Base-by-base conservation (phyloP, 108 stramenopile species). In the Asterionellopsis glacialis region DNA sequence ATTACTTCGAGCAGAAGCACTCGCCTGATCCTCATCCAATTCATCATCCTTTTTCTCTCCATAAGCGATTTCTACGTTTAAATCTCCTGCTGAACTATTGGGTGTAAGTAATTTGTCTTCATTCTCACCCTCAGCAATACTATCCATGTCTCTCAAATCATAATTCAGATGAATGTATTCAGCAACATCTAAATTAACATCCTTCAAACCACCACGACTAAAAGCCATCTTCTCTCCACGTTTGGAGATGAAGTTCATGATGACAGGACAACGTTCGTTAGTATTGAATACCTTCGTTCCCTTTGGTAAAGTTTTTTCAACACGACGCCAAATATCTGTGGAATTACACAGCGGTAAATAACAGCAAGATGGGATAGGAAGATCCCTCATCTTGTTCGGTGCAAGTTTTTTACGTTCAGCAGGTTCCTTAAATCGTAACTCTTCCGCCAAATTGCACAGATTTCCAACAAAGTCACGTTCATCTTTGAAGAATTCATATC, bases 211-310 rank as follows among this genome's bases (percentile, higher is more conserved):
- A 41, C 76, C 76, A 55, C 74, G 61, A 24, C 51, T 64, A 11
- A 10, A 41, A 1, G 9, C 15, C 16, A 58, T 64, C n/a, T 59
- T 15, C 59, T 89, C 88, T 26, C 91, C 93, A 24, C 86, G 85
- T 55, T 72, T 72, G 26, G 84, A 77, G 24, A 93, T 76, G 80
- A 98, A 97, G 69, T 90, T 84, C 82, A 98, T 93, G 48, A 99
- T 80, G 44, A 91, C 81, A 9, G 98, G 98, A 62, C 94, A 95
- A 13, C 98, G 76, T 61, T 90, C 98, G 63, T 96, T 96, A 11
- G 97, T 99, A 62, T 90, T 95, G 70, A 99, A 98, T 1, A 97
- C 96, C 16, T 84, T 74, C 7, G 94, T 90, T 52, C 96, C 94
- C 38, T 85, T 67, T 27, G 90, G 88, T 27, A 96, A 68, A 15